These are phyloP conservation scores for Mortierella sp. DNA, from an alignment of 371 early-diverging fungal genomes.

Conservation along the genomic window DNA sequence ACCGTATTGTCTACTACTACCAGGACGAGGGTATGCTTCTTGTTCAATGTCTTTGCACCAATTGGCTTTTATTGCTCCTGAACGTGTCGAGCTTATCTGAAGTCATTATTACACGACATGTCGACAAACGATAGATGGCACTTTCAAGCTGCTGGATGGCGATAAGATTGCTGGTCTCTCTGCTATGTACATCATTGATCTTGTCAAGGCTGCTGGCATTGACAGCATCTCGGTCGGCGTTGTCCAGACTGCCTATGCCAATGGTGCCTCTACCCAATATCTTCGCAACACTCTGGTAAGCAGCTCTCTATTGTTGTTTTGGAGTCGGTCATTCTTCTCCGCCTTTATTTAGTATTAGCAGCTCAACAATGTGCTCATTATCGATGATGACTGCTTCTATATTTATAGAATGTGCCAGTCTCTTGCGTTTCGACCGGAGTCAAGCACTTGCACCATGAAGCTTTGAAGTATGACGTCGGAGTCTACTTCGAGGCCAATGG, in stretches of 20 bases:
- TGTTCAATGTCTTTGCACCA: neutral
- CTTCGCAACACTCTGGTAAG: conserved; percentile 85
- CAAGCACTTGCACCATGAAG: conserved; percentile 99
- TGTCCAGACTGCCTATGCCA: conserved; percentile 99
- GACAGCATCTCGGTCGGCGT: conserved; percentile 90
- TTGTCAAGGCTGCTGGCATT: conserved; percentile 82
- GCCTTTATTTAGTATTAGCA: neutral
- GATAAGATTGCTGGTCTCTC: conserved; percentile 97
- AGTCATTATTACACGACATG: too few species aligned
- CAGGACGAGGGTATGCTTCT: conserved; percentile 66
- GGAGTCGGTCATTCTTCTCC: neutral
- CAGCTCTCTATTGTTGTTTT: neutral
- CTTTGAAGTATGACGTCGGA: conserved; percentile 97
- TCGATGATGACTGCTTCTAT: conserved; percentile 2
- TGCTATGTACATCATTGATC: conserved; percentile 91
- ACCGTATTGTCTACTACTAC: conserved; percentile 98
- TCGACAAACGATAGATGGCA: conserved; percentile 69
- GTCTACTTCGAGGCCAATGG: conserved; percentile 99
- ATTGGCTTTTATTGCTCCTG: too few species aligned
- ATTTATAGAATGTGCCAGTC: conserved; percentile 86
- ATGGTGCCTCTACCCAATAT: conserved; percentile 95
- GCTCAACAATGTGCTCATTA: conserved; percentile 7
- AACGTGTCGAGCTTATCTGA: too few species aligned
- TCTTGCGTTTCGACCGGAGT: conserved; percentile 98
- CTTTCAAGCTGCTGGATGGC: conserved; percentile 95